Conservation (phyloP, 2,329 filamentous ascomycete genomes). For the Sarocladium oryzae region DNA sequence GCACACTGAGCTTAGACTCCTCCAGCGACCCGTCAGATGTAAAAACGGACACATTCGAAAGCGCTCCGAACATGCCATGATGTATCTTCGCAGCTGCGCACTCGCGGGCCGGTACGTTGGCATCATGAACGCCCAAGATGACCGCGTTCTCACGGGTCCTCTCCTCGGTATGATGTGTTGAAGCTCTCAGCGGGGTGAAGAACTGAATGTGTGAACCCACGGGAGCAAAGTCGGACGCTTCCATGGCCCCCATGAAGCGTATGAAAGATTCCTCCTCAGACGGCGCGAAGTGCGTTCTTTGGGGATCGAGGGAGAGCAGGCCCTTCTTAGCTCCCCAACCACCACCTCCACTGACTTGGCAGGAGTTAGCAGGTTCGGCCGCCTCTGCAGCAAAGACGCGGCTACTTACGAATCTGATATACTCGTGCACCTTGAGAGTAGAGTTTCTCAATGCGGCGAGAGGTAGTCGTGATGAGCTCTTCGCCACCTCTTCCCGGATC, state of each 20-base stretch:
- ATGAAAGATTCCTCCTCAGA: constrained; percentile 46
- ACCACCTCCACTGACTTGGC: constrained; percentile 66
- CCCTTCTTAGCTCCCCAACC: constrained; percentile 81
- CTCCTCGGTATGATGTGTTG: background rate
- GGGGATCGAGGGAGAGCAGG: constrained; percentile 70
- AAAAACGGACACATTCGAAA: constrained; percentile 55
- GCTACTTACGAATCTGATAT: constrained; percentile 30
- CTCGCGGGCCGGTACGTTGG: background rate
- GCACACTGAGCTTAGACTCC: constrained; percentile 28
- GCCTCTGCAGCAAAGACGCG: background rate
- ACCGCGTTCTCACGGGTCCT: constrained; percentile 14
- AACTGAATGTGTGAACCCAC: constrained; percentile 63
- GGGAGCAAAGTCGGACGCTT: constrained; percentile 45
- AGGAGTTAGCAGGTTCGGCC: constrained; percentile 14
- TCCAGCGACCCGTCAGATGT: constrained; percentile 25
- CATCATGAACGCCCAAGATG: constrained; percentile 27
- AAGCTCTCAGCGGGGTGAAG: constrained; percentile 33
- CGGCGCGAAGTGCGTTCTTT: constrained; percentile 42
- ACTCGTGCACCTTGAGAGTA: constrained; percentile 38
- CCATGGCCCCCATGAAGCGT: constrained; percentile 45
- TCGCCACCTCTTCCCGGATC: constrained; percentile 9
- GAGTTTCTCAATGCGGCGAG: constrained; percentile 25
- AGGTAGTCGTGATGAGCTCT: constrained; percentile 18
- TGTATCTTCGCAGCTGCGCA: constrained; percentile 17
- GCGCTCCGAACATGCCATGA: constrained; percentile 51